Evolutionary conservation across 2,329 filamentous ascomycete species (phyloP), one percentile per base, ranked within the genome.

Genomic region (Salinomyces thailandicus): DNA sequence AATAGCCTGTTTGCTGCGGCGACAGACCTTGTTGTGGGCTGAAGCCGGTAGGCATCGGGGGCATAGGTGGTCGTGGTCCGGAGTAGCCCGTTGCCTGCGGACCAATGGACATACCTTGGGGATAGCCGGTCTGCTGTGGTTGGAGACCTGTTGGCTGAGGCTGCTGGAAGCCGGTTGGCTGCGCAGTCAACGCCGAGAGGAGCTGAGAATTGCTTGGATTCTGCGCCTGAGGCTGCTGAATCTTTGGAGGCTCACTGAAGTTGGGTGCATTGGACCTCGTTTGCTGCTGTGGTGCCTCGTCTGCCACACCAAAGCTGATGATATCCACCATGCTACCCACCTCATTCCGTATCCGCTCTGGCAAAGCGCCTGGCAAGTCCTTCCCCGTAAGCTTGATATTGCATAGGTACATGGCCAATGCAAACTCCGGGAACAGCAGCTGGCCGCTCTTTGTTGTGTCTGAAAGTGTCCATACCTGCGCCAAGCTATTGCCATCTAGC

Each of bases 301-400:
- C 91, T 1, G 76, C 77, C 16, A 95, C 75, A 49, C 81, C 85
- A 58, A 98, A 98, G 41, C 86, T 94, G 56, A 98, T 98, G 38
- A 98, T 98, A 57, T 98, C 91, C 27, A 98, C 91, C 87, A 98
- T 96, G 62, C 91, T 94, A 3, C 89, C 96, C 13, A 98, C 91
- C 61, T 98, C 91, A 53, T 98, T 98, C 66, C 79, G 82, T 47
- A 98, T 79, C 41, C 77, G 81, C 19, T 95, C 86, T 0, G 91
- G 91, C 7, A 98, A 69, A 5, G 57, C 61, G 2, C 70, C 55
- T 0, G 91, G 91, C 16, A 98, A 62, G 1, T 79, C 69, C 62
- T 93, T 94, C 41, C 86, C 85, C 1, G 85, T 91, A 40, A 96
- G 69, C 59, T 81, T 91, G 49, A 98, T 58, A 56, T 96, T 98